Conservation (phyloP, 805 yeast genomes). For the Candida fluviatilis region DNA sequence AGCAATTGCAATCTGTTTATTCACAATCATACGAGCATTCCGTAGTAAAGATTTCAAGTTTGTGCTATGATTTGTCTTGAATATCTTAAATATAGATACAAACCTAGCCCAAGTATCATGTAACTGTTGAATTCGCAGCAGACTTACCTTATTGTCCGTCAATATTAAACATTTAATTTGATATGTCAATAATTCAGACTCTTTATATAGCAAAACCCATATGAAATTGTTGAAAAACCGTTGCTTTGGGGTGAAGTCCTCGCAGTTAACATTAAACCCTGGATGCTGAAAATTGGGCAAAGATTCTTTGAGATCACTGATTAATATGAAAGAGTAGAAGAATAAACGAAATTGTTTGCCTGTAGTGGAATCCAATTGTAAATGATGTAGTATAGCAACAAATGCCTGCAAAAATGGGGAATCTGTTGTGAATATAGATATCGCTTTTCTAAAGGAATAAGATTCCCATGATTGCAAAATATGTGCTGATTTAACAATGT, state of each 20-base stretch:
- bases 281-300: constrained; percentile 13
- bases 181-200: constrained; percentile 10
- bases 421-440: background rate
- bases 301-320: constrained; percentile 16
- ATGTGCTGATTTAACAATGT: background rate
- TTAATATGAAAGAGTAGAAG: constrained; percentile 18
- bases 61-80: constrained; percentile 15
- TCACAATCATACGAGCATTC: constrained; percentile 13
- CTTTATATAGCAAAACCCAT: constrained; percentile 16
- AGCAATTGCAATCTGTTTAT: constrained; percentile 9
- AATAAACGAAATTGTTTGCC: constrained; percentile 7
- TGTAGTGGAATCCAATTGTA: background rate
- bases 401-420: background rate
- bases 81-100: constrained; percentile 15
- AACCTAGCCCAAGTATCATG: constrained; percentile 13
- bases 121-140: background rate
- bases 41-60: constrained; percentile 12
- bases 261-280: constrained; percentile 19
- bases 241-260: background rate
- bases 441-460: background rate
- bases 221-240: constrained; percentile 14
- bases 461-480: background rate
- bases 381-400: background rate
- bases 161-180: constrained; percentile 10
- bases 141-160: background rate